phyloP scores from a whole-genome alignment of 768 basidiomycete species.

The Panaeolus cyanescens region DNA sequence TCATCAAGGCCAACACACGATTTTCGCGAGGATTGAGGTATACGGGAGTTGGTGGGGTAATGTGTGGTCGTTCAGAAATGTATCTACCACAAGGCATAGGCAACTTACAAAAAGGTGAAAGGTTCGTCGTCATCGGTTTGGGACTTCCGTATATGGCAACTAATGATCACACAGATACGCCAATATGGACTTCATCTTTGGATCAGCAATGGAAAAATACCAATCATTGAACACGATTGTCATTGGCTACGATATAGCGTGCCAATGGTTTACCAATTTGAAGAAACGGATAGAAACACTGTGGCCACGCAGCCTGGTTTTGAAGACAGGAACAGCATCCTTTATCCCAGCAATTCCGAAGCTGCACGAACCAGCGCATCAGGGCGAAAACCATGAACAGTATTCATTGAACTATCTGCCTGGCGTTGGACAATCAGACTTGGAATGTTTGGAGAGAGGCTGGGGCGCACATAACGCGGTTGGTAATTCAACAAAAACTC shows the following conservation, averaged over 20 bases:
- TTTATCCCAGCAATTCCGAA: conserved; percentile 28
- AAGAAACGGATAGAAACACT: conserved; percentile 12
- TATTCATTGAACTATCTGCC: conserved; percentile 29
- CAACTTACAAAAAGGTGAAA: conserved; percentile 31
- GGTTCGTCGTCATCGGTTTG: conserved; percentile 9
- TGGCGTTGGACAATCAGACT: conserved; percentile 28
- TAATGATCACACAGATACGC: conserved; percentile 10
- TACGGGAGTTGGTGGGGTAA: conserved; percentile 23
- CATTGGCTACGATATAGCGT: conserved; percentile 31
- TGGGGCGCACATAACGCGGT: conserved; percentile 32
- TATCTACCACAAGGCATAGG: conserved; percentile 22
- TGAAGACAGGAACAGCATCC: not conserved
- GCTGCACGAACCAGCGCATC: conserved; percentile 32
- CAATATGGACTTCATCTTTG: conserved; percentile 16
- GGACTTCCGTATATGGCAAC: too few species aligned
- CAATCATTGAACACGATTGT: not conserved
- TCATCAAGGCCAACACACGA: conserved; percentile 21
- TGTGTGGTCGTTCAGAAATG: conserved; percentile 22
- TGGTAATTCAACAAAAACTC: conserved; percentile 31
- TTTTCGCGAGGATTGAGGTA: conserved; percentile 18
- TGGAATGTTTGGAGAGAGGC: conserved; percentile 31
- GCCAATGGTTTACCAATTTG: conserved; percentile 28
- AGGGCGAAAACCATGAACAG: conserved; percentile 18
- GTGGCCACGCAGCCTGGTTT: conserved; percentile 7
- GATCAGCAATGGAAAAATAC: not conserved